phyloP scores from a whole-genome alignment of 2,329 filamentous ascomycete genomes.

The Beauveria pseudobassiana region DNA sequence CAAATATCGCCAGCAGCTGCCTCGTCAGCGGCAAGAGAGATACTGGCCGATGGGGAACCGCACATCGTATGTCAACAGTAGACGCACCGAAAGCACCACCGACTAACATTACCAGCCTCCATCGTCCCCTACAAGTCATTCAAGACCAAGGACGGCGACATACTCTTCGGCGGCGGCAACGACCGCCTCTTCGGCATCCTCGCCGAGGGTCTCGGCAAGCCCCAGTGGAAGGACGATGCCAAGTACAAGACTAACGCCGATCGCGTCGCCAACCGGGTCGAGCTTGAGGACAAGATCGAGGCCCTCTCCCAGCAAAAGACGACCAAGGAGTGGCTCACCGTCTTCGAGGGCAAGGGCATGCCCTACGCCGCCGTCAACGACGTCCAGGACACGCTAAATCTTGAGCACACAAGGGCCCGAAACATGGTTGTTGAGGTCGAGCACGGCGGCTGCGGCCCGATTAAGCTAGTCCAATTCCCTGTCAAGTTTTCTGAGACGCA shows the following conservation, averaged over 20 bases:
- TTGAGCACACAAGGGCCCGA: slow-evolving; percentile 76
- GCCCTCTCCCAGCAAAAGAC: slow-evolving; percentile 65
- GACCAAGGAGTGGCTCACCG: slow-evolving; percentile 78
- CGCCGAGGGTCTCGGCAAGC: slow-evolving; percentile 49
- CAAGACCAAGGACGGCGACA: slow-evolving; percentile 61
- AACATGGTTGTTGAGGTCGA: slow-evolving; percentile 87
- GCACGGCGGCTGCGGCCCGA: slow-evolving; percentile 72
- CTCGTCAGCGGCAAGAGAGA: slow-evolving; percentile 84
- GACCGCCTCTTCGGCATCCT: slow-evolving; percentile 60
- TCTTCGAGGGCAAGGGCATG: slow-evolving; percentile 86
- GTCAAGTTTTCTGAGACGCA: slow-evolving; percentile 85
- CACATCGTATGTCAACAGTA: slow-evolving; percentile 61
- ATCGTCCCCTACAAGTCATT: slow-evolving; percentile 94
- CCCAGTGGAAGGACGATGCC: slow-evolving; percentile 53
- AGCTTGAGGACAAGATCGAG: slow-evolving; percentile 75
- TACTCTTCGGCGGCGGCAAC: slow-evolving; percentile 67
- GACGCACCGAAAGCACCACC: not conserved
- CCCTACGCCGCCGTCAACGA: slow-evolving; percentile 93
- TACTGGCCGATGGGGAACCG: slow-evolving; percentile 88
- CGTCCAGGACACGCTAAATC: slow-evolving; percentile 73
- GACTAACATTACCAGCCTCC: slow-evolving; percentile 51
- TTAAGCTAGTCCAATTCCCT: slow-evolving; percentile 88
- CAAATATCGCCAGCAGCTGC: slow-evolving; percentile 92
- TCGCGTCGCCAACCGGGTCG: slow-evolving; percentile 62
- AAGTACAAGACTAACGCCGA: slow-evolving; percentile 55